These are phyloP conservation scores for Begonia masoniana DNA, from an alignment of 306 rosid genomes.

Conservation along the genomic window DNA sequence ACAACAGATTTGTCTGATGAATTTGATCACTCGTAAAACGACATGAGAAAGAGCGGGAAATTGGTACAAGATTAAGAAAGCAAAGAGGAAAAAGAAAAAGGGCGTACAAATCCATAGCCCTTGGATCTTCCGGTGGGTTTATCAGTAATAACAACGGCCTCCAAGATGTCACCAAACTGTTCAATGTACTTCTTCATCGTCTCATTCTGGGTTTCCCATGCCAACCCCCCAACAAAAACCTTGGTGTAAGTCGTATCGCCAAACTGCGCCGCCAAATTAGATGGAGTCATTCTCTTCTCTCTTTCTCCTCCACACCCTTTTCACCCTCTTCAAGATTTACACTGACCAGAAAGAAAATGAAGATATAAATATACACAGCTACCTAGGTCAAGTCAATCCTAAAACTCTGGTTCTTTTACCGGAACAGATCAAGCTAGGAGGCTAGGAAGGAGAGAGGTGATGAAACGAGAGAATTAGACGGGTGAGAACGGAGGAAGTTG, in stretches of 20 bases:
- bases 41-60: too few species aligned
- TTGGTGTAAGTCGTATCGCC: conserved; percentile 96
- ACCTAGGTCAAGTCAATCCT: too few species aligned
- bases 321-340: too few species aligned
- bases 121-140: conserved; percentile 96
- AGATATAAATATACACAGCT: too few species aligned
- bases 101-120: conserved; percentile 90
- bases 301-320: not conserved
- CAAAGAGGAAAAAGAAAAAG: not conserved
- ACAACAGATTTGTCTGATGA: too few species aligned
- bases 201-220: conserved; percentile 99
- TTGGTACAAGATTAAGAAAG: not conserved
- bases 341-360: too few species aligned
- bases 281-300: conserved; percentile 44
- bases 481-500: not conserved
- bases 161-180: conserved; percentile 98
- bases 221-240: conserved; percentile 94
- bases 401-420: too few species aligned
- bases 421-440: not conserved
- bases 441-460: not conserved
- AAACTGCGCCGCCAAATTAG: conserved; percentile 70
- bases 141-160: conserved; percentile 98
- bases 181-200: conserved; percentile 94
- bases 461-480: conserved; percentile 16
- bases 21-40: too few species aligned